These are phyloP conservation scores for Fonsecaea erecta DNA, from an alignment of 2,329 filamentous ascomycete species.

Conservation along the genomic window DNA sequence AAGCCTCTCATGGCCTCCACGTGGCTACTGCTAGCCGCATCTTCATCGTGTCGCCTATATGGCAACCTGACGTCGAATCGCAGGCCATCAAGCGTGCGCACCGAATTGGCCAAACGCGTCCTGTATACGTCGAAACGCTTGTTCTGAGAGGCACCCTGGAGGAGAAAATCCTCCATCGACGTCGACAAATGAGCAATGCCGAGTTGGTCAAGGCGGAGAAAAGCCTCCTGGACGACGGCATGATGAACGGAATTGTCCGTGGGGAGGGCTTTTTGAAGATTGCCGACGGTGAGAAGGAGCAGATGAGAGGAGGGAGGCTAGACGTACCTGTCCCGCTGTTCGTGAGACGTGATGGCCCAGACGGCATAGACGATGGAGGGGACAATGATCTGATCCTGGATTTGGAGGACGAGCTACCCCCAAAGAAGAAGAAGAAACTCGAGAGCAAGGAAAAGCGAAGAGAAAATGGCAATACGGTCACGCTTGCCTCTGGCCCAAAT, in stretches of 20 bases:
- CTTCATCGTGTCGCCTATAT: slow-evolving; percentile 86
- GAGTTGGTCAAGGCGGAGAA: slow-evolving; percentile 58
- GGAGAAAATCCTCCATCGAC: slow-evolving; percentile 76
- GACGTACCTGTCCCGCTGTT: slow-evolving; percentile 28
- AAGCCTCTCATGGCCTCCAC: slow-evolving; percentile 86
- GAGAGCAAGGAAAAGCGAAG: slow-evolving; percentile 3
- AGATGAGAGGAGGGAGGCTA: slow-evolving; percentile 19
- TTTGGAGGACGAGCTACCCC: slow-evolving; percentile 11
- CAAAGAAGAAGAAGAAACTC: slow-evolving; percentile 19
- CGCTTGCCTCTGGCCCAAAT: not conserved
- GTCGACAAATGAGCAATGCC: slow-evolving; percentile 72
- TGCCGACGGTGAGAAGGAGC: slow-evolving; percentile 39
- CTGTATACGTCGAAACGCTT: slow-evolving; percentile 83
- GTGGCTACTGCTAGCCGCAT: slow-evolving; percentile 81
- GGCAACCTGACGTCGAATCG: slow-evolving; percentile 80
- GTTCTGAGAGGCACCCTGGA: slow-evolving; percentile 81
- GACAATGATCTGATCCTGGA: slow-evolving; percentile 21
- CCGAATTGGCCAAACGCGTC: slow-evolving; percentile 78
- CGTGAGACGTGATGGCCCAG: slow-evolving; percentile 15
- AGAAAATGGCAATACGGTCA: not conserved
- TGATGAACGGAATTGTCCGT: slow-evolving; percentile 64
- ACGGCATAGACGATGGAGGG: not conserved
- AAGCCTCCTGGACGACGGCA: slow-evolving; percentile 62
- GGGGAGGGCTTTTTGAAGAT: slow-evolving; percentile 57
- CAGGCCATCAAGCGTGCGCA: slow-evolving; percentile 91